A percentile compares a stretch with the other conserved stretches of the same genome.
Evolutionary conservation across 495 filamentous ascomycete species (phyloP).

Genomic region (Penicillium diatomitis): DNA sequence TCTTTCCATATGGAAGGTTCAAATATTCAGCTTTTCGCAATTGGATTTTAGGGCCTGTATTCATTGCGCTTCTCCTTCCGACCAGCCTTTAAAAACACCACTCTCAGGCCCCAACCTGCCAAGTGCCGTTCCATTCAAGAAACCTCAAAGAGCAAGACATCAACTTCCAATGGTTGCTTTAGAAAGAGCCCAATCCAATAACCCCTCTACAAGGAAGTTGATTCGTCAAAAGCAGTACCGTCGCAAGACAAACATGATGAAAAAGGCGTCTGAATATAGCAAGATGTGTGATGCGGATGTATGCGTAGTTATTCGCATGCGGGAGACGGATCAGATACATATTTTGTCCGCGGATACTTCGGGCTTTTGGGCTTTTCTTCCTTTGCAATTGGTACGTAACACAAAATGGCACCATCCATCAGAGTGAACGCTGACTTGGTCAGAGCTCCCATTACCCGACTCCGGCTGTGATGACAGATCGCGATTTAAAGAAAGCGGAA

Average conservation of each 20-base stretch:
- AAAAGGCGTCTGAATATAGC: constrained; percentile 1
- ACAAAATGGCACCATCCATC: background rate
- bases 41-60: background rate
- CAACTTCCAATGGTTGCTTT: background rate
- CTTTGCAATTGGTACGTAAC: background rate
- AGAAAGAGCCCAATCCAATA: background rate
- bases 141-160: background rate
- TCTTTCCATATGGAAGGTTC: no score
- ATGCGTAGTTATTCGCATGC: background rate
- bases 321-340: background rate
- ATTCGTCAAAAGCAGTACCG: constrained; percentile 1
- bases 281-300: background rate
- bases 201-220: background rate
- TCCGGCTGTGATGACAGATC: background rate
- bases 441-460: background rate
- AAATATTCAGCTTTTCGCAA: no score
- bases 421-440: background rate
- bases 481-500: background rate
- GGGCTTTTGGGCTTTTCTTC: background rate
- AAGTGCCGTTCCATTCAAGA: background rate
- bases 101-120: background rate
- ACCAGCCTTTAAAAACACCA: background rate
- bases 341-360: background rate
- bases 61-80: background rate
- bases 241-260: constrained; percentile 1